These are phyloP conservation scores for Calonectria multiphialidica DNA, from an alignment of 2,329 filamentous ascomycete species.

Conservation along the genomic window DNA sequence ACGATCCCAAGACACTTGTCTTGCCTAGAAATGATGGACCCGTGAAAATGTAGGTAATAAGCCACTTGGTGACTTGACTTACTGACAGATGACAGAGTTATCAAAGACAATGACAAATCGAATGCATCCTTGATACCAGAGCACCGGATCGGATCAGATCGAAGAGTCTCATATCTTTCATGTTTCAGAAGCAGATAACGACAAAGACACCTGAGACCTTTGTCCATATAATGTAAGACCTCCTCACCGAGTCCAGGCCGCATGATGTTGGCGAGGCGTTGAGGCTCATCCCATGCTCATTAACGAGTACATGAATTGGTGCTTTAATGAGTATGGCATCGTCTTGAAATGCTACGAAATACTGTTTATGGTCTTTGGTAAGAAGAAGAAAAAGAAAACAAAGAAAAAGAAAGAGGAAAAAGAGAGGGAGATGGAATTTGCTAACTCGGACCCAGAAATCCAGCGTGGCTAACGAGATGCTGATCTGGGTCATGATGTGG, in stretches of 20 bases:
- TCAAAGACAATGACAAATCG: slow-evolving; percentile 1
- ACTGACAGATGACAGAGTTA: not conserved
- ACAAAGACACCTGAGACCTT: not conserved
- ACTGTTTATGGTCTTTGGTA: not conserved
- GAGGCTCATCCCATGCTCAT: slow-evolving; percentile 13
- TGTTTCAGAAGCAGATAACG: slow-evolving; percentile 9
- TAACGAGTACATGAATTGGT: slow-evolving; percentile 7
- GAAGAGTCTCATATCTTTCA: slow-evolving; percentile 4
- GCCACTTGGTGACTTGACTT: no score
- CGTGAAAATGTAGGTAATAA: not conserved
- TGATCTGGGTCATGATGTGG: slow-evolving; percentile 25
- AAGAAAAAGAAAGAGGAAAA: no score
- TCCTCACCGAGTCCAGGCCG: not conserved
- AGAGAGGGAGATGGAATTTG: no score
- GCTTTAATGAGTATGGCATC: slow-evolving; percentile 4
- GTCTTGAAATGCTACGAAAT: slow-evolving; percentile 1
- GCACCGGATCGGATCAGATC: not conserved
- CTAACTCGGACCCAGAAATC: not conserved
- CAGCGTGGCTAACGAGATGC: slow-evolving; percentile 10
- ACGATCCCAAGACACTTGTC: not conserved
- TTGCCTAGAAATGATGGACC: not conserved
- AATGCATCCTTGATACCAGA: no score
- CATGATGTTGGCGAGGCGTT: slow-evolving; percentile 4
- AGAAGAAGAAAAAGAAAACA: no score
- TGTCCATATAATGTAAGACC: not conserved